Conservation (phyloP, 192 early-diverging fungal species). For the Coemansia sp. region DNA sequence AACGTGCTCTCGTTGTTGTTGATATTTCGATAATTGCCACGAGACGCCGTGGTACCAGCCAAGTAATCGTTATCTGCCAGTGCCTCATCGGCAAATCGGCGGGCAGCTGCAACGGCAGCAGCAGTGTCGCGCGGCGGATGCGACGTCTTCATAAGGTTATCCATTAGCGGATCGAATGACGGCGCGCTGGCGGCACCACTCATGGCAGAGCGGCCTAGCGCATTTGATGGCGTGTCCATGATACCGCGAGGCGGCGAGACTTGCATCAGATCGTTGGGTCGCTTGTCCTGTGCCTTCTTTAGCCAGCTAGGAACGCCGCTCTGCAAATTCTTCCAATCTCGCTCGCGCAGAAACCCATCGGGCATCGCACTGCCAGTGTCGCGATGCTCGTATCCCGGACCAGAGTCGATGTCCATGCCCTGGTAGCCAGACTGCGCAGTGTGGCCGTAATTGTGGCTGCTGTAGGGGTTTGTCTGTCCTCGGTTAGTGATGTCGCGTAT, state of each 20-base stretch:
- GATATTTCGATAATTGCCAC: slow-evolving; percentile 1
- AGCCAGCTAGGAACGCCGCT: slow-evolving; percentile 27
- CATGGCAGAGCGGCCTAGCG: slow-evolving; percentile 12
- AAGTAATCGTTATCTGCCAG: slow-evolving; percentile 6
- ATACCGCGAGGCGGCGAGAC: slow-evolving; percentile 34
- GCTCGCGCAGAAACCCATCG: slow-evolving; percentile 33
- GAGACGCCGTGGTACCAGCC: background rate
- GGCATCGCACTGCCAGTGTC: slow-evolving; percentile 15
- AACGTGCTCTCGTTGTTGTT: background rate
- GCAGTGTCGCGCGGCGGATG: slow-evolving; percentile 10
- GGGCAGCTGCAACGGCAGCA: slow-evolving; percentile 7
- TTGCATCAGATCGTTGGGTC: slow-evolving; percentile 14
- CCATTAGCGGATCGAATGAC: slow-evolving; percentile 19
- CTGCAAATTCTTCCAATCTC: slow-evolving; percentile 24
- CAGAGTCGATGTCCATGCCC: slow-evolving; percentile 34
- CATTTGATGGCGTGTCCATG: slow-evolving; percentile 30
- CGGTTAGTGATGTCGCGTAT: slow-evolving; percentile 37
- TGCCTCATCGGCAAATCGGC: slow-evolving; percentile 1
- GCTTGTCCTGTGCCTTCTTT: slow-evolving; percentile 22
- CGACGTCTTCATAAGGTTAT: slow-evolving; percentile 26
- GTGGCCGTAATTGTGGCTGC: slow-evolving; percentile 1
- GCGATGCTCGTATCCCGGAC: slow-evolving; percentile 7
- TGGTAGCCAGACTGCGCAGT: slow-evolving; percentile 21
- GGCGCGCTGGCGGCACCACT: slow-evolving; percentile 2
- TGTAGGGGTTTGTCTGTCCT: background rate